phyloP scores from a whole-genome alignment of 441 rosid species.

The Hura crepitans region DNA sequence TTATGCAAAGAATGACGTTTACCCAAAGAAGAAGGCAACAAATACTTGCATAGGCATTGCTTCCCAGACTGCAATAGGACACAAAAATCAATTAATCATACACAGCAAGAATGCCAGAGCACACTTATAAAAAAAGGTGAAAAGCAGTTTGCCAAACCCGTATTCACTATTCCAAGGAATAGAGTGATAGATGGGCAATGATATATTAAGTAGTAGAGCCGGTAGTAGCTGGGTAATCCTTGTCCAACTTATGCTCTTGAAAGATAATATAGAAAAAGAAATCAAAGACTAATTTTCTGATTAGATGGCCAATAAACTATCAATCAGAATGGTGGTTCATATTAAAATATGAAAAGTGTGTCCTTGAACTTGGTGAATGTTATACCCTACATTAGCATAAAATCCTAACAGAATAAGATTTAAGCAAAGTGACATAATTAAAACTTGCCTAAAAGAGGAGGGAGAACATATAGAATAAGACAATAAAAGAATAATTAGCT shows the following conservation, averaged over 20 bases:
- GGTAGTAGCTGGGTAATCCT: not conserved
- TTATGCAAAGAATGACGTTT: conserved; percentile 40
- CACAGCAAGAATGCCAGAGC: conserved; percentile 8
- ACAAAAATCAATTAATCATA: conserved; percentile 19
- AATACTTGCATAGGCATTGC: conserved; percentile 82
- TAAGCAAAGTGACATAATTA: not conserved
- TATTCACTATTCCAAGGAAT: not conserved
- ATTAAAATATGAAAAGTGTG: not conserved
- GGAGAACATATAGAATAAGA: not conserved
- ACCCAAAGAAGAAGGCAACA: conserved; percentile 59
- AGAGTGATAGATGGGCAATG: not conserved
- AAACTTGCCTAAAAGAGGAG: not conserved
- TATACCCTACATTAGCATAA: not conserved
- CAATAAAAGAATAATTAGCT: not conserved
- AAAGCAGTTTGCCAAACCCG: conserved; percentile 3
- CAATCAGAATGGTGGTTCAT: not conserved
- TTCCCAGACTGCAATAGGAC: conserved; percentile 75
- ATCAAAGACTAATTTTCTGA: not conserved
- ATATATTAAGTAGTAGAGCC: not conserved
- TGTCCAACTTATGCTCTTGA: not conserved
- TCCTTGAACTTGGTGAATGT: not conserved
- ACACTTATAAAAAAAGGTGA: conserved; percentile 14
- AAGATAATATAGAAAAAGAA: not conserved
- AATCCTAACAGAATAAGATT: not conserved
- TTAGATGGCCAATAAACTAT: not conserved